Evolutionary conservation across 176 grass and related monocot species (phyloP), one percentile per base, ranked within the genome.

Genomic region (Miscanthus lutarioriparius): DNA sequence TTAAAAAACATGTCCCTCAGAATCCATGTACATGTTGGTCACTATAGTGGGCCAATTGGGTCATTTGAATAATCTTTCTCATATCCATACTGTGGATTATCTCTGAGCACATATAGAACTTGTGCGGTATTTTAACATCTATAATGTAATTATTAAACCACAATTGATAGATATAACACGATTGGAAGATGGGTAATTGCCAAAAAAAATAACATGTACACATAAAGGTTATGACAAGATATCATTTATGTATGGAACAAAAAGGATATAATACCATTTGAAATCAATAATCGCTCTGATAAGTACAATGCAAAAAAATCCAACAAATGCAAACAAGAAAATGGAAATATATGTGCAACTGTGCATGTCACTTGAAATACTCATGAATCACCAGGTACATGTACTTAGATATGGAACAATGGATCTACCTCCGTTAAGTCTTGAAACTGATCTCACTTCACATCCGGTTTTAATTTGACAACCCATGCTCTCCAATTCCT

Each of bases 381-480:
- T 76, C 30, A 76, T 5, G 9, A 54, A 76, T 37, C 10, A 25
- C 30, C 16, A 76, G n/a, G 8, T 10, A 38, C 67, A 71, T 71
- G 10, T 41, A 43, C 11, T 43, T 23, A 13, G 22, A 72, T 26
- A 72, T 14, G 26, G 13, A 47, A 28, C 23, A 80, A 25, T 25
- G 32, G 64, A 36, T 8, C 37, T 78, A 97, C 92, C 92, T 84
- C 85, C 87, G 0, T 88, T 77, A 58, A 66, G 54, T 43, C 36
- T 91, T 76, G 82, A 86, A 66, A 95, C 80, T 25, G 92, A 91
- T n/a, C 44, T 77, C 22, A 95, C 84, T 74, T 84, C 76, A 41
- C 82, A 93, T n/a, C 82, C 62, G 32, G 92, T 93, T 91, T 86
- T 98, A 49, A 98, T 83, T 82, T 80, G 64, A 71, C 92, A 95